Conservation (phyloP, 768 basidiomycete genomes). For the Phaeolepiota aurea region DNA sequence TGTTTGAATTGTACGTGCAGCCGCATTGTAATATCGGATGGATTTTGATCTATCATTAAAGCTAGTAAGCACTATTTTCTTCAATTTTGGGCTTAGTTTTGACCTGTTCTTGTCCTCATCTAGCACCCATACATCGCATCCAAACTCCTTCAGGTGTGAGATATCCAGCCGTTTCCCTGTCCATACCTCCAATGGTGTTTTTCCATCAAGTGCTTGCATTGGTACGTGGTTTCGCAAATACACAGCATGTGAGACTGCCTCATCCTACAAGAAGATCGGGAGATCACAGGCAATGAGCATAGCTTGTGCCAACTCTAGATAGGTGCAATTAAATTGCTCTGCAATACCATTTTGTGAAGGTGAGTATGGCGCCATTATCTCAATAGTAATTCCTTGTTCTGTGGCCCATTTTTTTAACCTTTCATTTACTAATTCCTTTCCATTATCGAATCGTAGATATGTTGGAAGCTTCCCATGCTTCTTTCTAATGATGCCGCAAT, state of each 20-base stretch:
- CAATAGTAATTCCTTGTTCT: conserved; percentile 17
- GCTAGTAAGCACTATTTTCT: conserved; percentile 13
- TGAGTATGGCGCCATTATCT: conserved; percentile 24
- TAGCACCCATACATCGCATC: conserved; percentile 15
- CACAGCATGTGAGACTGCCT: conserved; percentile 15
- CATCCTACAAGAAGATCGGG: conserved; percentile 19
- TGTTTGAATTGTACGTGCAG: conserved; percentile 11
- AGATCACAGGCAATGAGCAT: conserved; percentile 24
- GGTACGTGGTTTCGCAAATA: conserved; percentile 20
- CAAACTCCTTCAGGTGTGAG: conserved; percentile 15
- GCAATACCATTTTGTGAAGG: conserved; percentile 31
- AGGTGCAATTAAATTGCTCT: conserved; percentile 24
- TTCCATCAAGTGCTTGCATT: conserved; percentile 11
- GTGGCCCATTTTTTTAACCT: conserved; percentile 12
- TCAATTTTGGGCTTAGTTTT: conserved; percentile 13
- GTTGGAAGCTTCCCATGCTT: conserved; percentile 4
- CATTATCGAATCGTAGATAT: conserved; percentile 18
- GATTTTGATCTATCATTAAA: conserved; percentile 15
- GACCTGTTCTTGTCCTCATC: conserved; percentile 8
- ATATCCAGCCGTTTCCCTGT: conserved; percentile 17
- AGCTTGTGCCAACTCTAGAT: conserved; percentile 16
- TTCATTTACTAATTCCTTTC: conserved; percentile 19
- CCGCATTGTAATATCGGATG: conserved; percentile 14
- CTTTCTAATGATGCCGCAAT: conserved; percentile 9
- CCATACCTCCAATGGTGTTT: conserved; percentile 16